Conservation (phyloP, 2,329 filamentous ascomycete species). For the Aspergillus ibericus region DNA sequence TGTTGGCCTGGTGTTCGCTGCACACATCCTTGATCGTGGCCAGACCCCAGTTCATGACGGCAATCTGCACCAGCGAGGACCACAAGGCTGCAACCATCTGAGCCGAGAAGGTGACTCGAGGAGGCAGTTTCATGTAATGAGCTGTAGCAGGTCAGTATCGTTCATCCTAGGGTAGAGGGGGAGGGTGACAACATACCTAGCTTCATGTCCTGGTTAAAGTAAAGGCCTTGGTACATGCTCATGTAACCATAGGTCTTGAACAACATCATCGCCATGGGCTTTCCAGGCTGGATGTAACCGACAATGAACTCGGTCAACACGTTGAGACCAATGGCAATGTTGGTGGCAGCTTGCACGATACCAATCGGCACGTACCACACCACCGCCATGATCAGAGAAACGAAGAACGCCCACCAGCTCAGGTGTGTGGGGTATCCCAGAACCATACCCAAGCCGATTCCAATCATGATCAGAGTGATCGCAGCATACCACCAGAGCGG, state of each 20-base stretch:
- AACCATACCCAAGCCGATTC: slow-evolving; percentile 48
- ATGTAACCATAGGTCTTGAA: slow-evolving; percentile 75
- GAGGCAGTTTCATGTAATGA: slow-evolving; percentile 64
- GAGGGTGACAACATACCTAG: slow-evolving; percentile 42
- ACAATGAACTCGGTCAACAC: slow-evolving; percentile 72
- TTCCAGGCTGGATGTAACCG: slow-evolving; percentile 71
- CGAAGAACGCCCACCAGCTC: slow-evolving; percentile 70
- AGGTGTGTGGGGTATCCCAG: slow-evolving; percentile 65
- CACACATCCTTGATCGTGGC: slow-evolving; percentile 65
- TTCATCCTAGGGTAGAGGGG: neutral
- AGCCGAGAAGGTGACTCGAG: slow-evolving; percentile 52
- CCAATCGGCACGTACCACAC: slow-evolving; percentile 60
- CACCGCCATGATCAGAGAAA: slow-evolving; percentile 65
- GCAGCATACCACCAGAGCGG: slow-evolving; percentile 59
- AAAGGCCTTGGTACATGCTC: slow-evolving; percentile 65
- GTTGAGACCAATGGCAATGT: slow-evolving; percentile 66
- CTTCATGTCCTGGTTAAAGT: slow-evolving; percentile 66
- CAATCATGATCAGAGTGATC: slow-evolving; percentile 53
- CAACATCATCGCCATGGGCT: slow-evolving; percentile 72
- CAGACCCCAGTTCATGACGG: slow-evolving; percentile 47
- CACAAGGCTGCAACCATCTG: slow-evolving; percentile 55
- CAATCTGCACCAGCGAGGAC: slow-evolving; percentile 52
- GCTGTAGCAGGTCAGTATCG: slow-evolving; percentile 16
- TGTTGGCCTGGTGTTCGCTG: slow-evolving; percentile 57
- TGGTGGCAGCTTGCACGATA: slow-evolving; percentile 70